Conservation (phyloP, 1,139 yeast species). For the Diutina mesorugosa region DNA sequence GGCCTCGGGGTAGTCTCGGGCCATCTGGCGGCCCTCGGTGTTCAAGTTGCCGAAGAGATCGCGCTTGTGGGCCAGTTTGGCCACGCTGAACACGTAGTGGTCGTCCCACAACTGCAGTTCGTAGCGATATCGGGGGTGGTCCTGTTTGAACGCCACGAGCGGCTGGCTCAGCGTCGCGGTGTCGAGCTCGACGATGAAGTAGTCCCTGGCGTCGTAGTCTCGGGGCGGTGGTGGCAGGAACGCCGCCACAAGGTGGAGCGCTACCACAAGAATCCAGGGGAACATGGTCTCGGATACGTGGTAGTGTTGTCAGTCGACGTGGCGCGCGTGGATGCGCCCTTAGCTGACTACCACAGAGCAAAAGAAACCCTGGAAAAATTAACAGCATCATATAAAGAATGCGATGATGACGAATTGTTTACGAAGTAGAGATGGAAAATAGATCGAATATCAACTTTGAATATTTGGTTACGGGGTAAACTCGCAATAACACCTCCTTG, state of each 20-base stretch:
- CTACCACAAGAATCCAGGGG: neutral
- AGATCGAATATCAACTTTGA: no score
- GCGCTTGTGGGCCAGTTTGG: constrained; percentile 22
- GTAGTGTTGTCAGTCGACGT: neutral
- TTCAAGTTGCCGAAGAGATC: constrained; percentile 23
- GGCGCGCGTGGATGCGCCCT: neutral
- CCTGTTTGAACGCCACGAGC: constrained; percentile 14
- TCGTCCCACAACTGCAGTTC: constrained; percentile 49
- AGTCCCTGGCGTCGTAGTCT: constrained; percentile 29
- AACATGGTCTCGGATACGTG: neutral
- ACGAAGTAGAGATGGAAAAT: no score
- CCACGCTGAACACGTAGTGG: constrained; percentile 49
- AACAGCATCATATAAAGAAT: no score
- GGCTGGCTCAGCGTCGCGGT: constrained; percentile 16
- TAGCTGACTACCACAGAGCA: neutral
- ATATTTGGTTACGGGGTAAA: no score
- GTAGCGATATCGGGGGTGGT: constrained; percentile 14
- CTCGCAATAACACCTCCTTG: no score
- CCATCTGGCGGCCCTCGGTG: constrained; percentile 15
- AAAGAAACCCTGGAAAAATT: neutral
- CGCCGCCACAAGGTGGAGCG: neutral
- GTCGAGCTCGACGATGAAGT: constrained; percentile 47
- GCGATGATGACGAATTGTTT: no score
- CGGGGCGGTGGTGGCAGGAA: neutral
- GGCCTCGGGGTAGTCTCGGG: constrained; percentile 15